A percentile compares a stretch with the other conserved stretches of the same genome.
These are phyloP conservation scores for Coemansia sp. DNA, from an alignment of 192 early-diverging fungal species.

Conservation along the genomic window DNA sequence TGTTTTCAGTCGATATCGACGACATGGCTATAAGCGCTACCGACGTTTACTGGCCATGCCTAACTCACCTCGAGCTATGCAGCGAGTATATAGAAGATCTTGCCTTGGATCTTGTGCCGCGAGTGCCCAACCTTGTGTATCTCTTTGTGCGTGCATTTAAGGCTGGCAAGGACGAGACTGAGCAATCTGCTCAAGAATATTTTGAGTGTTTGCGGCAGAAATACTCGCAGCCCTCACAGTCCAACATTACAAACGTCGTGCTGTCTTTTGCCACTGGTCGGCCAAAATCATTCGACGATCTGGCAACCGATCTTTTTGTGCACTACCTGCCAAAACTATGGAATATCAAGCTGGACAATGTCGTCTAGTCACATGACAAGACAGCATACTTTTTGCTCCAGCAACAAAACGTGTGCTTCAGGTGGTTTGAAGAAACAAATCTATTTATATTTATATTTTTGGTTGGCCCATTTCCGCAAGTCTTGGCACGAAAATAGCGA, in stretches of 20 bases:
- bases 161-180: not conserved
- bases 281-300: not conserved
- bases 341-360: not conserved
- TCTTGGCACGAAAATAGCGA: slow-evolving; percentile 6
- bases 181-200: not conserved
- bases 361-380: not conserved
- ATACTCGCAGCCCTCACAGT: not conserved
- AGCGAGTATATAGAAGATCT: not conserved
- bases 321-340: not conserved
- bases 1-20: not conserved
- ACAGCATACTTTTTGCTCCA: not conserved
- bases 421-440: not conserved
- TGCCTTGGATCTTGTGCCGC: not conserved
- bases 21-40: not conserved
- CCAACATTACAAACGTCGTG: not conserved
- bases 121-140: not conserved
- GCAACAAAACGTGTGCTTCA: not conserved
- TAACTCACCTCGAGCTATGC: not conserved
- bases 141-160: not conserved
- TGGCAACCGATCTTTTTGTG: not conserved
- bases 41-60: not conserved
- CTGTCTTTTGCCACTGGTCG: not conserved
- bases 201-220: not conserved
- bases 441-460: not conserved
- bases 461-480: slow-evolving; percentile 2